phyloP scores from a whole-genome alignment of 257 asterid genomes.

The Lavandula angustifolia region DNA sequence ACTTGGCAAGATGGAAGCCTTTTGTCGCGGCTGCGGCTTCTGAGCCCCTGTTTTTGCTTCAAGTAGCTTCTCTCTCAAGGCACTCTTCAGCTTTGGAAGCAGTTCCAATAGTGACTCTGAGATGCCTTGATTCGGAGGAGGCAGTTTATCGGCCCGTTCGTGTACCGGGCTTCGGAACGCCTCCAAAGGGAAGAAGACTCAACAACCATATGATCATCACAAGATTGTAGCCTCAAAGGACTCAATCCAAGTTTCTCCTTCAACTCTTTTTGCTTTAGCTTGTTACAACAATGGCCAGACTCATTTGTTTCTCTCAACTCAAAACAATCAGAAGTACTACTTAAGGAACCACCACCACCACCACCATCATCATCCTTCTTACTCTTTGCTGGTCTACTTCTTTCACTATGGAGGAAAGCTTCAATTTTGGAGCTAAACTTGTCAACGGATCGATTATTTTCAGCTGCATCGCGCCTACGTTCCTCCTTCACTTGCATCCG shows the following conservation, averaged over 20 bases:
- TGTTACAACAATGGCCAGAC: conserved; percentile 31
- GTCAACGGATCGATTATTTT: conserved; percentile 39
- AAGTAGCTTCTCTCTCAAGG: conserved; percentile 58
- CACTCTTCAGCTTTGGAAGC: conserved; percentile 58
- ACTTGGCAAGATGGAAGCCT: conserved; percentile 39
- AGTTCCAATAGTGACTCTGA: conserved; percentile 54
- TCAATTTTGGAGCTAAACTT: conserved; percentile 63
- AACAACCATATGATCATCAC: conserved; percentile 43
- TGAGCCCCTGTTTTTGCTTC: conserved; percentile 73
- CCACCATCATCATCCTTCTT: no score
- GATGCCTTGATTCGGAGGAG: conserved; percentile 43
- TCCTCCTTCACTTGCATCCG: conserved; percentile 62
- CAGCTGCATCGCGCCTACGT: conserved; percentile 33
- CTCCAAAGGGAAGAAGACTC: conserved; percentile 55
- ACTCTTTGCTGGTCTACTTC: conserved; percentile 26
- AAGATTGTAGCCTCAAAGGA: conserved; percentile 30
- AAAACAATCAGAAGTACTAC: conserved; percentile 66
- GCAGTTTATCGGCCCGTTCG: conserved; percentile 64
- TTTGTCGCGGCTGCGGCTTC: conserved; percentile 58
- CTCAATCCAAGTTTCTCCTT: conserved; percentile 38
- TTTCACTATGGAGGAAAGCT: conserved; percentile 52
- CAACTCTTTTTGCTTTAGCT: conserved; percentile 36
- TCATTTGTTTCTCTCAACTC: conserved; percentile 54
- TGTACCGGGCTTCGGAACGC: conserved; percentile 69
- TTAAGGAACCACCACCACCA: conserved; percentile 57